Evolutionary conservation across 805 yeast genomes (phyloP).

Genomic region (Ogataea henricii): DNA sequence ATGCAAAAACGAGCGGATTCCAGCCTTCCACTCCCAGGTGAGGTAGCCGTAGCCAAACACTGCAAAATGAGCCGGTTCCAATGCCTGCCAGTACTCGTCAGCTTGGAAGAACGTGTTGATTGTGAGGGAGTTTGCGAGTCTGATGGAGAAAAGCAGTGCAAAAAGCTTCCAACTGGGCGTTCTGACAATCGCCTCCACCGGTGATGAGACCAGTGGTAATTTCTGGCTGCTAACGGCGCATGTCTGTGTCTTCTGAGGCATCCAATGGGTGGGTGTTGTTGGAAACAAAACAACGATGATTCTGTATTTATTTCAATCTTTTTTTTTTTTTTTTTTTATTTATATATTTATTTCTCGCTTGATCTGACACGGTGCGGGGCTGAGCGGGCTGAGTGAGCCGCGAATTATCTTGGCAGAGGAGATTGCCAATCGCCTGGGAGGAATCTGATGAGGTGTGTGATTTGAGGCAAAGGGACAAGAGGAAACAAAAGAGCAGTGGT

Average conservation of each 20-base stretch:
- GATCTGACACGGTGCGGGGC: conserved; percentile 4
- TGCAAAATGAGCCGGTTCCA: conserved; percentile 84
- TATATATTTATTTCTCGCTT: not conserved
- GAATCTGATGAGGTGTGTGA: conserved; percentile 4
- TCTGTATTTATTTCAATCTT: too few species aligned
- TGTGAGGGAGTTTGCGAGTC: conserved; percentile 64
- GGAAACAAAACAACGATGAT: too few species aligned
- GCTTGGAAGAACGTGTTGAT: conserved; percentile 87
- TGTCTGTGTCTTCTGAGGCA: not conserved
- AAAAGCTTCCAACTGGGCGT: conserved; percentile 2
- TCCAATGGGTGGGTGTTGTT: not conserved
- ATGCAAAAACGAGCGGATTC: conserved; percentile 75
- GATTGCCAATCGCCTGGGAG: not conserved
- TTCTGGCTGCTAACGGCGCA: not conserved
- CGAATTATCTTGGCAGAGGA: not conserved
- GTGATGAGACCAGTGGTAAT: not conserved
- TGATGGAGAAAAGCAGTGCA: conserved; percentile 36
- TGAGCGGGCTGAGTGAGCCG: conserved; percentile 3
- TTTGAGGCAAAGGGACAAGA: not conserved
- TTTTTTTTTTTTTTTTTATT: not conserved
- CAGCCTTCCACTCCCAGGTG: conserved; percentile 93
- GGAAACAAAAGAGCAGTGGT: not conserved
- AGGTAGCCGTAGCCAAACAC: conserved; percentile 79
- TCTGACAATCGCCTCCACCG: not conserved
- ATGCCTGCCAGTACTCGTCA: conserved; percentile 90